Percentiles rank a stretch among this genome's conserved stretches.
phyloP scores from a whole-genome alignment of 78 protist genomes.

The Chrysochromulina tobinii region DNA sequence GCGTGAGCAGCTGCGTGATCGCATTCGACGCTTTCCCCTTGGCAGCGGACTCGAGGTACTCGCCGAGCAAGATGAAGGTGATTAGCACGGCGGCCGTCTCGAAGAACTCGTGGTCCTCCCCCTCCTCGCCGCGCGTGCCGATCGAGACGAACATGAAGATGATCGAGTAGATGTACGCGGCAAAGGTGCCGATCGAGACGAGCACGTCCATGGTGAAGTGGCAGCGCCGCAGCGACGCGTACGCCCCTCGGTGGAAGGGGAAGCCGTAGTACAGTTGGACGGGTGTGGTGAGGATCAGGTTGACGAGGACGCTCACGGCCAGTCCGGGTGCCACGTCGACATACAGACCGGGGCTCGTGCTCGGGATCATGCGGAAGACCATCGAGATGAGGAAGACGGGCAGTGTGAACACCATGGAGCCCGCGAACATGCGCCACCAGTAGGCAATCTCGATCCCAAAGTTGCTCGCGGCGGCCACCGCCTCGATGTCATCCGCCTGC shows the following conservation, averaged over 20 bases:
- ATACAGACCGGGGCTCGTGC: too few species aligned
- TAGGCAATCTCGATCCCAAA: too few species aligned
- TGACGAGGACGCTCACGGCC: conserved; percentile 11
- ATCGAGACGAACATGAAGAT: conserved; percentile 48
- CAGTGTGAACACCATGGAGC: too few species aligned
- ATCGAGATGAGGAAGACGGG: too few species aligned
- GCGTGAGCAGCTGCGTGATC: conserved; percentile 54
- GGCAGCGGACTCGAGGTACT: conserved; percentile 83
- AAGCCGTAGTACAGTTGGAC: conserved; percentile 56
- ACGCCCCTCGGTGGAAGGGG: conserved; percentile 59
- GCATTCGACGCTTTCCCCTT: conserved; percentile 85
- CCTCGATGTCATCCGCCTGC: too few species aligned
- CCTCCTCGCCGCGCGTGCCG: neutral
- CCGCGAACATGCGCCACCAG: too few species aligned
- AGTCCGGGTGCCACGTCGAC: neutral
- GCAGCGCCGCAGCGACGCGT: conserved; percentile 63
- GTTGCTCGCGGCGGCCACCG: too few species aligned
- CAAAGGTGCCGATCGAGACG: conserved; percentile 73
- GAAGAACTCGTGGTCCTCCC: conserved; percentile 24
- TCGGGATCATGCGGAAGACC: too few species aligned
- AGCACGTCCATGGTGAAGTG: conserved; percentile 89
- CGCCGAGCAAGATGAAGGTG: conserved; percentile 88
- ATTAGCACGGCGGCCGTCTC: conserved; percentile 69
- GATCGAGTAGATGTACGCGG: conserved; percentile 83
- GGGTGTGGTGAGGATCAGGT: conserved; percentile 60